A percentile compares a stretch with the other conserved stretches of the same genome.
Evolutionary conservation across 1,284 basidiomycete species (phyloP).

Genomic region (Violaceomyces palustris): DNA sequence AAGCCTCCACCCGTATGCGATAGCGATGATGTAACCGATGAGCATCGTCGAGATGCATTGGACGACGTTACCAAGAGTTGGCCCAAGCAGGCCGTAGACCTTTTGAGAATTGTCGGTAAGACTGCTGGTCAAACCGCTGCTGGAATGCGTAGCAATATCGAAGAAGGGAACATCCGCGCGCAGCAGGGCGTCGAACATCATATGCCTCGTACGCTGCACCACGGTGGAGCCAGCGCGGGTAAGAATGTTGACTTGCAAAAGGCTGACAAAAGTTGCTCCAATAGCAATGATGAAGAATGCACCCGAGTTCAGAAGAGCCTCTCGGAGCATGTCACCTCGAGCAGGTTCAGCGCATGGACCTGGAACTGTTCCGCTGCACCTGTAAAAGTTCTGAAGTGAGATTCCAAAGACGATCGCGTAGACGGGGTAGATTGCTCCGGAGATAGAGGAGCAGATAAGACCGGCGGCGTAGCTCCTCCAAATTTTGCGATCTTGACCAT

Average conservation of each 20-base stretch:
- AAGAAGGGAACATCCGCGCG: conserved; percentile 48
- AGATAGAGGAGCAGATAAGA: conserved; percentile 10
- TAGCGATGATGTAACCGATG: conserved; percentile 32
- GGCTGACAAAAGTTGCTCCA: conserved; percentile 24
- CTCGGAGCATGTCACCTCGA: conserved; percentile 9
- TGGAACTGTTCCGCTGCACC: conserved; percentile 5
- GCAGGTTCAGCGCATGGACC: conserved; percentile 13
- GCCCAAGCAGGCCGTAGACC: conserved; percentile 77
- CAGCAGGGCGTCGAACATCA: conserved; percentile 32
- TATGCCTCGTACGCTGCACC: conserved; percentile 28
- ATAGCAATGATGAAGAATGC: conserved; percentile 35
- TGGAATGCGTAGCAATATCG: conserved; percentile 35
- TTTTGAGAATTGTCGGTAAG: conserved; percentile 85
- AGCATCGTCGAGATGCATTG: conserved; percentile 71
- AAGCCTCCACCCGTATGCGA: conserved; percentile 68
- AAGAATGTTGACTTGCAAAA: conserved; percentile 29
- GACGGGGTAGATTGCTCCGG: conserved; percentile 75
- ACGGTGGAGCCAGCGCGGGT: conserved; percentile 19
- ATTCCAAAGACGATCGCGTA: conserved; percentile 73
- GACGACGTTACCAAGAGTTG: conserved; percentile 71
- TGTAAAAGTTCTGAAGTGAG: conserved; percentile 15
- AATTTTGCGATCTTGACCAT: too few species aligned
- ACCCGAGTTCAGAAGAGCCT: conserved; percentile 14
- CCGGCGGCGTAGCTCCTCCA: conserved; percentile 16
- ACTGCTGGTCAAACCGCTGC: conserved; percentile 69